These are phyloP conservation scores for Nitzschia palea DNA, from an alignment of 108 stramenopile species.

Conservation along the genomic window DNA sequence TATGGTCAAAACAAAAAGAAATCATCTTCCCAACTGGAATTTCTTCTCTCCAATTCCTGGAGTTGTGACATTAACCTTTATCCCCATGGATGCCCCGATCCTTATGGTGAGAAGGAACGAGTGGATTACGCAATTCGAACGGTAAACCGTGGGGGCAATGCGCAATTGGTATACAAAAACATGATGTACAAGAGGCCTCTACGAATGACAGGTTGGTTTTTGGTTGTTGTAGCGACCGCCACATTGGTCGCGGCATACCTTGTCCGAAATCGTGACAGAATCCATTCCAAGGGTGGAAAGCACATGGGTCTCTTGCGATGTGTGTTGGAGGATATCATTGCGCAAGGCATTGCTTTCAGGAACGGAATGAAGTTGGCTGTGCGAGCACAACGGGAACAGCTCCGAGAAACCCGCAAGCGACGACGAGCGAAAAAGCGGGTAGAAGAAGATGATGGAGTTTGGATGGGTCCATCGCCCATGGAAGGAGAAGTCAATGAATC, in stretches of 20 bases:
- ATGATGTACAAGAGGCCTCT: slow-evolving; percentile 20
- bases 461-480: too few relatives aligned
- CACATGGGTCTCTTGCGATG: slow-evolving; percentile 2
- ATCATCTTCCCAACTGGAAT: background rate
- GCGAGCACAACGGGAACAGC: too few relatives aligned
- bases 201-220: slow-evolving; percentile 13
- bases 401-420: too few relatives aligned
- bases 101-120: slow-evolving; percentile 34
- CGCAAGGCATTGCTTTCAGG: too few relatives aligned
- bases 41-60: slow-evolving; percentile 29
- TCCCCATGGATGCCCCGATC: slow-evolving; percentile 59
- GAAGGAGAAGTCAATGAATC: too few relatives aligned
- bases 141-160: slow-evolving; percentile 14
- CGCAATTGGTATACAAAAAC: slow-evolving; percentile 21
- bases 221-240: slow-evolving; percentile 15
- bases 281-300: slow-evolving; percentile 15
- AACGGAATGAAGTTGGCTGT: too few relatives aligned
- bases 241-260: slow-evolving; percentile 23
- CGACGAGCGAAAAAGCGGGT: too few relatives aligned
- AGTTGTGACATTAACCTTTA: slow-evolving; percentile 47
- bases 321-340: background rate
- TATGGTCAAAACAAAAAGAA: slow-evolving; percentile 9
- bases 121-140: slow-evolving; percentile 20
- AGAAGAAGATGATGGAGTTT: too few relatives aligned
- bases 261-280: slow-evolving; percentile 23